Conservation (phyloP, 768 basidiomycete species). For the Auriscalpium microsporum region DNA sequence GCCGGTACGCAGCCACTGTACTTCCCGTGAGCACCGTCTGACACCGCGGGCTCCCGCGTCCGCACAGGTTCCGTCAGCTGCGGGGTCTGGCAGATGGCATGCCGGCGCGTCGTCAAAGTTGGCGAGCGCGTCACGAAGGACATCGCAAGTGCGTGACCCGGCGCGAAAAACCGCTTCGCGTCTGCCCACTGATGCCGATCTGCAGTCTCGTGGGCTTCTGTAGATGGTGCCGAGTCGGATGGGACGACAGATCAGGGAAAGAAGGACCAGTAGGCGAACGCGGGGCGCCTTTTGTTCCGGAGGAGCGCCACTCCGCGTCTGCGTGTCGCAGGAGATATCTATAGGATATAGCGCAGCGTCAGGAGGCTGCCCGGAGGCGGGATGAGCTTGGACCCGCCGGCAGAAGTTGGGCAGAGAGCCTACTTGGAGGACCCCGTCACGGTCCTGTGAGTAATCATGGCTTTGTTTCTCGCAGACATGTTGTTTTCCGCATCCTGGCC, state of each 20-base stretch:
- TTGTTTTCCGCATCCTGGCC: no score
- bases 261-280: not conserved
- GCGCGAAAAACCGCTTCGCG: no score
- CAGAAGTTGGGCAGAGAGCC: no score
- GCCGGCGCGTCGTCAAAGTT: constrained; percentile 74
- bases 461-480: no score
- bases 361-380: no score
- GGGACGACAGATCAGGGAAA: not conserved
- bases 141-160: constrained; percentile 3
- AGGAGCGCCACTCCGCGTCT: not conserved
- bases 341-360: no score
- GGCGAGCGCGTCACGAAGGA: constrained; percentile 40
- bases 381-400: no score
- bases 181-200: not conserved
- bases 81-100: constrained; percentile 93
- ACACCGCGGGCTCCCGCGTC: not conserved
- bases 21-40: not conserved
- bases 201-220: not conserved
- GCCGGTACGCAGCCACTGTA: constrained; percentile 42
- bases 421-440: no score
- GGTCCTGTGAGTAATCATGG: no score
- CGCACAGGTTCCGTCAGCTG: constrained; percentile 80
- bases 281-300: not conserved
- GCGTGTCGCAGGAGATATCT: no score
- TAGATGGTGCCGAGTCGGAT: not conserved